Base-by-base conservation (phyloP, 2,329 filamentous ascomycete genomes). In the Coniochaeta sp. region DNA sequence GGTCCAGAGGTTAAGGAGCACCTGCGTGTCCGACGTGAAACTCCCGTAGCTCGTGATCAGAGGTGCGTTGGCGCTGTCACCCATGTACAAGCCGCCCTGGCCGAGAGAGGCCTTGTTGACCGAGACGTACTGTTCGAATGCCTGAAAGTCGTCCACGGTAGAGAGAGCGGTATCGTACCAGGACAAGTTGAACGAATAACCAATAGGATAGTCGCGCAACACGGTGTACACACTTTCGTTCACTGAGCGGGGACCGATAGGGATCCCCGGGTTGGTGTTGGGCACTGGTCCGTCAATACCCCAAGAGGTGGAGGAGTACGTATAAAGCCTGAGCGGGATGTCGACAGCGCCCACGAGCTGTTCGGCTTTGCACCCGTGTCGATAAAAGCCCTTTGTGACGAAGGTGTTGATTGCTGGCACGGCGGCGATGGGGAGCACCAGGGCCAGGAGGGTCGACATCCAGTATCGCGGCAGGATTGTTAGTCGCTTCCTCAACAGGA, bases 101-200 rank as follows among this genome's bases (percentile, higher is more conserved):
- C 13, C 30, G 14, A 52, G 14, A 1, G 12, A 46, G 4, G 10
- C 8, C 20, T 28, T 28, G 14, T 74, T 72, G 2, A 65, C 62
- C 2, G 64, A 52, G 48, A 85, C 72, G 52, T 74, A 79, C 45
- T 71, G 57, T 32, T 77, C 73, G 61, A 84, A 83, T 5, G 75
- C 71, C n/a, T 70, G 62, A 1, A 81, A 62, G 1, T 67, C 75
- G 49, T 77, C 65, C 3, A 81, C 72, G 2, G 71, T 54, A 27
- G 75, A 65, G 6, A 69, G 53, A 28, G 57, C 52, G 24, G 57
- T 54, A 8, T 60, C 54, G 6, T 63, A 58, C 26, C 59, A 18
- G 14, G 32, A 32, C 16, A 52, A 33, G 18, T 53, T 22, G 38
- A 53, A 53, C 2, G 16, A 6, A 12, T 24, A n/a, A 5, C 52